Evolutionary conservation across 108 stramenopile species (phyloP).

Genomic region (Skeletonema tropicum): DNA sequence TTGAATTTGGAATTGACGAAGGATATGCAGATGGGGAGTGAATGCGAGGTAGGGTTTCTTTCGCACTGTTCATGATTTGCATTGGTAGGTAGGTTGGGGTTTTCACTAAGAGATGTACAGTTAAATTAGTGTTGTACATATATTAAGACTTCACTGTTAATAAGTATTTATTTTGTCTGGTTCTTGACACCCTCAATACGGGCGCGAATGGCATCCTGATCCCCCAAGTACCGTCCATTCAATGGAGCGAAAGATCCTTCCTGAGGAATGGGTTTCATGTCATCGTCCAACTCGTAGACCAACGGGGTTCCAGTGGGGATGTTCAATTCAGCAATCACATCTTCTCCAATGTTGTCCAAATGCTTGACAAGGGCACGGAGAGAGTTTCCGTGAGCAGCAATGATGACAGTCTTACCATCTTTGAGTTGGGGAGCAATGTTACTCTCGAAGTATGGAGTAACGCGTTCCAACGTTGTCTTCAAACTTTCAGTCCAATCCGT

Average conservation of each 20-base stretch:
- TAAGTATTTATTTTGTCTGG: slow-evolving; percentile 90
- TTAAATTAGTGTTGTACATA: neutral
- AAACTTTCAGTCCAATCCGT: slow-evolving; percentile 88
- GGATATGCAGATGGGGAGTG: slow-evolving; percentile 40
- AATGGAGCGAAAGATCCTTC: slow-evolving; percentile 90
- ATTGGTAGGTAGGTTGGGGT: neutral
- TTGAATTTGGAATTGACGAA: slow-evolving; percentile 83
- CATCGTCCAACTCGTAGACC: slow-evolving; percentile 92
- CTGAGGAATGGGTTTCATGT: slow-evolving; percentile 90
- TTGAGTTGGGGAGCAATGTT: slow-evolving; percentile 89
- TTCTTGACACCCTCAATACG: slow-evolving; percentile 98
- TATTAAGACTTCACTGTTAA: neutral
- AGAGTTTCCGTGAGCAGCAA: slow-evolving; percentile 99
- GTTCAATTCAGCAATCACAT: slow-evolving; percentile 94
- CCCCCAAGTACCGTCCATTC: slow-evolving; percentile 95
- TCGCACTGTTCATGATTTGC: neutral
- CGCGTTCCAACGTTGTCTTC: slow-evolving; percentile 91
- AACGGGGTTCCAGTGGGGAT: slow-evolving; percentile 98
- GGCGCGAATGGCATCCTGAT: slow-evolving; percentile 92
- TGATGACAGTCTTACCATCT: slow-evolving; percentile 93
- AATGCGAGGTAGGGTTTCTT: neutral
- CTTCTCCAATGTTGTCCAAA: slow-evolving; percentile 93
- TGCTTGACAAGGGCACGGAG: slow-evolving; percentile 98
- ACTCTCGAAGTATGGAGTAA: slow-evolving; percentile 92
- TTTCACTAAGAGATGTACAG: too few species aligned